Percentiles rank a stretch among this genome's conserved stretches.
Conservation (phyloP, 2,329 filamentous ascomycete species). For the Claviceps monticola region DNA sequence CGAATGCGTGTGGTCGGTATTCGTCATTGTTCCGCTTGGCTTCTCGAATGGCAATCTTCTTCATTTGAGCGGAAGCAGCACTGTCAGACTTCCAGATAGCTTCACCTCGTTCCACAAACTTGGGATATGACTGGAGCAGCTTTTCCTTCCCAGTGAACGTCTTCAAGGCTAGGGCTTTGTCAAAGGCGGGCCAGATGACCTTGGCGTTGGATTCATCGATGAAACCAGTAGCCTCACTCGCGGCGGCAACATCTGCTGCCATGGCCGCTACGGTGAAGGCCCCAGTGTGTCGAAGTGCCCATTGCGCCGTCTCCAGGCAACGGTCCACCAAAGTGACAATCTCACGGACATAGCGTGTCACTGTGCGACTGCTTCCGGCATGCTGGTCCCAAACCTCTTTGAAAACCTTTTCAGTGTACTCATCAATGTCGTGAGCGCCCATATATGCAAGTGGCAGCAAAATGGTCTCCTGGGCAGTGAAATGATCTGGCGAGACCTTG, state of each 20-base stretch:
- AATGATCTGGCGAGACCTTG: constrained; percentile 80
- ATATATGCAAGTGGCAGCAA: constrained; percentile 82
- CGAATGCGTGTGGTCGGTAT: constrained; percentile 66
- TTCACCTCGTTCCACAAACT: constrained; percentile 55
- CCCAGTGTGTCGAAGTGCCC: constrained; percentile 81
- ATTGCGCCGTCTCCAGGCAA: constrained; percentile 67
- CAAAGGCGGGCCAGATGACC: constrained; percentile 67
- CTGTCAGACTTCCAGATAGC: constrained; percentile 40
- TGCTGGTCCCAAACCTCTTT: constrained; percentile 81
- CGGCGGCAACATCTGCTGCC: constrained; percentile 49
- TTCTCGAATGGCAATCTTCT: constrained; percentile 72
- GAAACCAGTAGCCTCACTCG: constrained; percentile 40
- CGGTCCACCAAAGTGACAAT: constrained; percentile 55
- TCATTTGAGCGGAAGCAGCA: constrained; percentile 48
- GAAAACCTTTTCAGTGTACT: constrained; percentile 67
- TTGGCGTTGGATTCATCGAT: constrained; percentile 47
- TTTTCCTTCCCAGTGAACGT: constrained; percentile 88
- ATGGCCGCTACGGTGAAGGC: constrained; percentile 68
- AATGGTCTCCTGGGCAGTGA: constrained; percentile 58
- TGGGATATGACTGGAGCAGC: constrained; percentile 64
- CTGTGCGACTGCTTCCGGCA: constrained; percentile 69
- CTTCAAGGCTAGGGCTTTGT: constrained; percentile 72
- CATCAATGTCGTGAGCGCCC: constrained; percentile 71
- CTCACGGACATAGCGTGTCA: constrained; percentile 72
- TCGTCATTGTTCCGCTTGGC: constrained; percentile 81